A percentile compares a stretch with the other conserved stretches of the same genome.
phyloP scores from a whole-genome alignment of 352 stramenopile species.

The Phytophthora capsici region DNA sequence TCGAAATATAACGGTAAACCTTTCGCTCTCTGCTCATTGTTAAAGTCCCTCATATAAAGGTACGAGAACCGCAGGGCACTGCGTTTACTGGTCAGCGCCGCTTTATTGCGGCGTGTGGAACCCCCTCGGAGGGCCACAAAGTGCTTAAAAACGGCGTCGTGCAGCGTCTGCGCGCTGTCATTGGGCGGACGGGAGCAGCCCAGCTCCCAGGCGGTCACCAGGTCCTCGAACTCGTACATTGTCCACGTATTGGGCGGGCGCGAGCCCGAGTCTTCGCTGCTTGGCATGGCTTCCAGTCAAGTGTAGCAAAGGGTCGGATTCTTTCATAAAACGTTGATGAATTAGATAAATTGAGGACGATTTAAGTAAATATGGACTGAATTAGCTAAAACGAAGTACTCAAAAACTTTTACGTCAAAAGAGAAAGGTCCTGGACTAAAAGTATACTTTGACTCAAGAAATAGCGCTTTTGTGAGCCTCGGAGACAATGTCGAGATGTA shows the following conservation, averaged over 20 bases:
- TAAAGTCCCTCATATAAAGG: slow-evolving; percentile 36
- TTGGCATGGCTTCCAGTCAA: slow-evolving; percentile 20
- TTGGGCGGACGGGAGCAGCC: slow-evolving; percentile 15
- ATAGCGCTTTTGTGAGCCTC: too few relatives aligned
- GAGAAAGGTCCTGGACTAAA: too few relatives aligned
- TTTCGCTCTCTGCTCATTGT: slow-evolving; percentile 24
- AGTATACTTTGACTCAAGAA: too few relatives aligned
- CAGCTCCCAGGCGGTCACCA: slow-evolving; percentile 45
- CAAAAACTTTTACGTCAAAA: too few relatives aligned
- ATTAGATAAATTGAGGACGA: too few relatives aligned
- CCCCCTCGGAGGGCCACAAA: slow-evolving; percentile 40
- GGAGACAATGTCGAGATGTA: too few relatives aligned
- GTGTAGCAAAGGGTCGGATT: not conserved
- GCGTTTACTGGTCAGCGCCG: slow-evolving; percentile 42
- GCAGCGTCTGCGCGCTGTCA: slow-evolving; percentile 6
- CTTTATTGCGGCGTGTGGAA: slow-evolving; percentile 39
- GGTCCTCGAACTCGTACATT: slow-evolving; percentile 32
- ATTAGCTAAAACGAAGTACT: too few relatives aligned
- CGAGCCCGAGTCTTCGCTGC: slow-evolving; percentile 30
- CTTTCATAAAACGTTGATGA: not conserved
- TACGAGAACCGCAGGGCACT: slow-evolving; percentile 46
- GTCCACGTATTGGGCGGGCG: slow-evolving; percentile 29
- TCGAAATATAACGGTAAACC: slow-evolving; percentile 36
- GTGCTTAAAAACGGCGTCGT: slow-evolving; percentile 39
- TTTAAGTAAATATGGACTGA: too few relatives aligned